Percentiles rank a stretch among this genome's conserved stretches.
These are phyloP conservation scores for Trypethelium eluteriae DNA, from an alignment of 495 filamentous ascomycete species.

Conservation along the genomic window DNA sequence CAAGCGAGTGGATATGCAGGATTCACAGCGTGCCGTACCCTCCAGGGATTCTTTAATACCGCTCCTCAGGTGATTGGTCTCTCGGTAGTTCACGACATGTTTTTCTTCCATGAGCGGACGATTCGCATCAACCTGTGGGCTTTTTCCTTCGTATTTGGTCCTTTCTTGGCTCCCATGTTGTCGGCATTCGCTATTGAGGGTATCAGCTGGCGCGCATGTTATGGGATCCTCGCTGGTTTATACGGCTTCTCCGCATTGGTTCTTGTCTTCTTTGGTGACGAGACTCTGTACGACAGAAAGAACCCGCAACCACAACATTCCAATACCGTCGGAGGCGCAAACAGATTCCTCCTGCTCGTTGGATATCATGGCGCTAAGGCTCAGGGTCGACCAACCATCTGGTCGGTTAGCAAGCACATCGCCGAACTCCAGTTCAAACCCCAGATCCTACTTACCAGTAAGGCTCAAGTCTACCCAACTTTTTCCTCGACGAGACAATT, in stretches of 20 bases:
- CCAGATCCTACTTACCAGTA: constrained; percentile 31
- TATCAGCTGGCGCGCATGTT: constrained; percentile 38
- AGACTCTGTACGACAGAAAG: constrained; percentile 40
- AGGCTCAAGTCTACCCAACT: constrained; percentile 11
- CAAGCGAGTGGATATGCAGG: constrained; percentile 40
- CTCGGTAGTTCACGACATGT: constrained; percentile 43
- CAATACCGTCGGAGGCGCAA: constrained; percentile 17
- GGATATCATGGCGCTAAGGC: constrained; percentile 13
- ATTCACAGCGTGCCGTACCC: constrained; percentile 46
- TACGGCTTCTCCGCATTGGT: constrained; percentile 40
- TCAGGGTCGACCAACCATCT: constrained; percentile 21
- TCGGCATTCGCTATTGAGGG: constrained; percentile 37
- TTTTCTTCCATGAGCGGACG: constrained; percentile 40
- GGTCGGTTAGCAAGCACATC: constrained; percentile 24
- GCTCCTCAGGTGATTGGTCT: constrained; percentile 43
- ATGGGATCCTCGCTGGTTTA: constrained; percentile 41
- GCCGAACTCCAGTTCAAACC: constrained; percentile 23
- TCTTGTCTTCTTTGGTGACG: constrained; percentile 42
- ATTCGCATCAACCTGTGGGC: constrained; percentile 47
- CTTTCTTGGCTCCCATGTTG: constrained; percentile 41
- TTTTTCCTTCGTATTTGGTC: constrained; percentile 40
- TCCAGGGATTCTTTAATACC: constrained; percentile 47
- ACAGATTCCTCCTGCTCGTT: constrained; percentile 26
- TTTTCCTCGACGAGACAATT: not conserved
- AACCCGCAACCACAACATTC: constrained; percentile 15